Evolutionary conservation across 768 basidiomycete species (phyloP).

Genomic region (Cystobasidiopsis lactophilus): DNA sequence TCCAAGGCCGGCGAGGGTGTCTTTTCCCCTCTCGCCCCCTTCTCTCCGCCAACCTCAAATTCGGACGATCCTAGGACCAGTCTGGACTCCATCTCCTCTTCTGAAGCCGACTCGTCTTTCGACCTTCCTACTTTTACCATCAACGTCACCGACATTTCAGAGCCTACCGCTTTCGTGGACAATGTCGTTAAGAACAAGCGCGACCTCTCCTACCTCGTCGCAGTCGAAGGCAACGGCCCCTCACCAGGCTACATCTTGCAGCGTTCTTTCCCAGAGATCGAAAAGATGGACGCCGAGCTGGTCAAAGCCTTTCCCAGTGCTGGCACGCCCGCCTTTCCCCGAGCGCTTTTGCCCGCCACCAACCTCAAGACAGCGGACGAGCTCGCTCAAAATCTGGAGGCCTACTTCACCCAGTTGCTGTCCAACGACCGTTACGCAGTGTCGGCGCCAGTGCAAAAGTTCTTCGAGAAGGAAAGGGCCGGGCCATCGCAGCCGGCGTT

Average conservation of each 20-base stretch:
- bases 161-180: constrained; percentile 9
- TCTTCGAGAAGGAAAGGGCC: constrained; percentile 10
- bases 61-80: neutral
- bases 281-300: constrained; percentile 9
- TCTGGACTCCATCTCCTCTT: neutral
- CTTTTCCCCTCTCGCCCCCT: neutral
- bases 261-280: neutral
- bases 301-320: constrained; percentile 6
- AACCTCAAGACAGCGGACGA: constrained; percentile 6
- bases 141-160: constrained; percentile 9
- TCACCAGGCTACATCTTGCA: constrained; percentile 9
- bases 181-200: constrained; percentile 7
- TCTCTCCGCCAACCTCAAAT: neutral
- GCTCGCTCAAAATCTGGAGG: constrained; percentile 2
- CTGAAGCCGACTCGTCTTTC: neutral
- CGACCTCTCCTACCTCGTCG: constrained; percentile 9
- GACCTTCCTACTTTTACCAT: constrained; percentile 1
- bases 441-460: constrained; percentile 5
- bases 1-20: no score
- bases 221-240: constrained; percentile 7
- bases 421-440: constrained; percentile 2
- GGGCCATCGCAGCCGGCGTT: neutral
- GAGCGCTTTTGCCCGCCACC: constrained; percentile 6
- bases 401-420: constrained; percentile 7
- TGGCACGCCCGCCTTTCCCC: constrained; percentile 5